phyloP scores from a whole-genome alignment of 2,329 filamentous ascomycete genomes.

The Fusarium chlamydosporum region DNA sequence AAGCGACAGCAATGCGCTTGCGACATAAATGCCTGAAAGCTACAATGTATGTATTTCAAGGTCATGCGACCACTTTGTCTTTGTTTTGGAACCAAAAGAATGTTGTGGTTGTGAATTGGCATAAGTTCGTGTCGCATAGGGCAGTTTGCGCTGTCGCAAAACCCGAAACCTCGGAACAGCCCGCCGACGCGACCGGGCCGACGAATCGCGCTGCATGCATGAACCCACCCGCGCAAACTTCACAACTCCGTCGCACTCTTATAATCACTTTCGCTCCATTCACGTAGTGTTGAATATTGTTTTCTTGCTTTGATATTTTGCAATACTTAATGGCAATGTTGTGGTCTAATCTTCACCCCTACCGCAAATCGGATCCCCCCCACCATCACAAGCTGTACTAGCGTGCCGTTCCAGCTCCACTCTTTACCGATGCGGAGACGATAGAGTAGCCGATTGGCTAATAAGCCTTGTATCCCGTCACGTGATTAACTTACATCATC shows the following conservation, averaged over 20 bases:
- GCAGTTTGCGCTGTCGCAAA: conserved; percentile 36
- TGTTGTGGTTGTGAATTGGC: conserved; percentile 7
- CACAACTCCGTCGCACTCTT: neutral
- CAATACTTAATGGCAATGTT: conserved; percentile 5
- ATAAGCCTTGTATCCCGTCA: neutral
- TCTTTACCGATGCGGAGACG: conserved; percentile 38
- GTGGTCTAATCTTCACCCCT: conserved; percentile 38
- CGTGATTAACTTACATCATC: conserved; percentile 44
- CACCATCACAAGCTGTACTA: conserved; percentile 34
- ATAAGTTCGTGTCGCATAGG: conserved; percentile 5
- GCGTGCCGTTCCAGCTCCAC: conserved; percentile 45
- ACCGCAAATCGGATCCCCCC: conserved; percentile 36
- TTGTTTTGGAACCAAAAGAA: neutral
- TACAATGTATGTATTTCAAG: neutral
- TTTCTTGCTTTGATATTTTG: neutral
- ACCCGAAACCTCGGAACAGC: conserved; percentile 1
- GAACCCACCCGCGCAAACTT: neutral
- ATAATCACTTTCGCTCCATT: neutral
- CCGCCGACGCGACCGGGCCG: neutral
- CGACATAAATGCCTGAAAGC: neutral
- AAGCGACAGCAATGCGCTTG: conserved; percentile 23
- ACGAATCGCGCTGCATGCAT: conserved; percentile 2
- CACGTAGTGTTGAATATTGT: neutral
- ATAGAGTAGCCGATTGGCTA: conserved; percentile 41
- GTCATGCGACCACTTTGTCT: conserved; percentile 26